phyloP scores from a whole-genome alignment of 129 eudicot species.

The Helichrysum umbraculigerum region DNA sequence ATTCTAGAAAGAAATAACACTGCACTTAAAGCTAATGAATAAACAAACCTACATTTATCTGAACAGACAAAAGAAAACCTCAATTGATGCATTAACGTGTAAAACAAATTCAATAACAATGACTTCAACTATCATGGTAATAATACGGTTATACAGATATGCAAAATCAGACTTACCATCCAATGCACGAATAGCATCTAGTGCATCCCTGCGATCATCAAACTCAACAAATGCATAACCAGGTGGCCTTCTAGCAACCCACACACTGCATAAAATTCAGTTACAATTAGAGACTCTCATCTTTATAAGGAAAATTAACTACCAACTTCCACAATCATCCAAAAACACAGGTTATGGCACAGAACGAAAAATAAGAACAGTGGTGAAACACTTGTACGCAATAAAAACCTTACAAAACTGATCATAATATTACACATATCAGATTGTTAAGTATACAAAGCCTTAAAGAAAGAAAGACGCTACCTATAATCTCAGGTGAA shows the following conservation, averaged over 20 bases:
- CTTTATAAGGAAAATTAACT: neutral
- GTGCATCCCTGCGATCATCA: slow-evolving; percentile 76
- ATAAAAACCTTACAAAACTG: neutral
- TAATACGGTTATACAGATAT: too few species aligned
- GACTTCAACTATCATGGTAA: neutral
- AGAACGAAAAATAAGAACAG: neutral
- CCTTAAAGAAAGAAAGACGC: too few species aligned
- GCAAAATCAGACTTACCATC: slow-evolving; percentile 48
- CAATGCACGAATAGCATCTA: slow-evolving; percentile 69
- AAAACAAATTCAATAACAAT: neutral
- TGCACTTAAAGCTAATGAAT: neutral
- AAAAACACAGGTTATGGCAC: neutral
- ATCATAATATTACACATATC: too few species aligned
- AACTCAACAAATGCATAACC: slow-evolving; percentile 88
- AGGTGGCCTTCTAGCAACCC: slow-evolving; percentile 93
- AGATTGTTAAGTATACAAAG: neutral
- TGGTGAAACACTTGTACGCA: neutral
- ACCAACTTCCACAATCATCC: neutral
- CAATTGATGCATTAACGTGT: neutral
- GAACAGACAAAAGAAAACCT: neutral
- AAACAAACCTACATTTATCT: neutral
- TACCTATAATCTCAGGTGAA: neutral
- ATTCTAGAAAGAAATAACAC: neutral
- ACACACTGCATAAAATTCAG: slow-evolving; percentile 55
- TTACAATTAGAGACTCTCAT: neutral